phyloP scores from a whole-genome alignment of 2,329 filamentous ascomycete genomes.

The Fusarium setosum region DNA sequence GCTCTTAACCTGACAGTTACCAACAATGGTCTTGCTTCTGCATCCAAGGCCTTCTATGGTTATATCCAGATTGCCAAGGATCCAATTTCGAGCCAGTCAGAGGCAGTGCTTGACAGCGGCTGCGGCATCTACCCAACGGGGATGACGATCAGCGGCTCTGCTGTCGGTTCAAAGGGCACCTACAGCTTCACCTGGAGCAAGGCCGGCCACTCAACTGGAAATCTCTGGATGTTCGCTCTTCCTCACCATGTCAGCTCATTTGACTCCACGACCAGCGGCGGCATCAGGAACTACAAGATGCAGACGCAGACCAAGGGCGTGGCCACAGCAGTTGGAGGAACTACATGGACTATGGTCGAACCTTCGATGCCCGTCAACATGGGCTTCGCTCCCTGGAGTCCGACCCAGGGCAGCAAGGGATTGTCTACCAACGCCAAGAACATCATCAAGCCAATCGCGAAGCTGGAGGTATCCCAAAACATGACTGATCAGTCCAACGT shows the following conservation, averaged over 20 bases:
- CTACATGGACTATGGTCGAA: constrained; percentile 84
- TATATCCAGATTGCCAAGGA: constrained; percentile 87
- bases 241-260: constrained; percentile 89
- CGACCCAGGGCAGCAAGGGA: constrained; percentile 59
- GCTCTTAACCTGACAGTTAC: constrained; percentile 75
- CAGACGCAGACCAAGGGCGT: constrained; percentile 88
- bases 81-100: constrained; percentile 64
- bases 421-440: constrained; percentile 67
- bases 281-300: constrained; percentile 68
- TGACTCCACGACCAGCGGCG: constrained; percentile 64
- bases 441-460: constrained; percentile 70
- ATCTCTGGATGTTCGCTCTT: constrained; percentile 85
- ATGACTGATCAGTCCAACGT: constrained; percentile 79
- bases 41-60: constrained; percentile 77
- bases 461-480: constrained; percentile 80
- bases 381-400: constrained; percentile 83
- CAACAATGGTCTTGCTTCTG: constrained; percentile 73
- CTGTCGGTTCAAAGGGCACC: constrained; percentile 68
- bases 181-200: constrained; percentile 84
- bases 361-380: constrained; percentile 77
- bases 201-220: constrained; percentile 68
- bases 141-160: constrained; percentile 72
- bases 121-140: constrained; percentile 79
- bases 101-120: constrained; percentile 78
- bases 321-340: constrained; percentile 77